A percentile compares a stretch with the other conserved stretches of the same genome.
Evolutionary conservation across 75 land plant species (phyloP).

Genomic region (Azolla pinnata): DNA sequence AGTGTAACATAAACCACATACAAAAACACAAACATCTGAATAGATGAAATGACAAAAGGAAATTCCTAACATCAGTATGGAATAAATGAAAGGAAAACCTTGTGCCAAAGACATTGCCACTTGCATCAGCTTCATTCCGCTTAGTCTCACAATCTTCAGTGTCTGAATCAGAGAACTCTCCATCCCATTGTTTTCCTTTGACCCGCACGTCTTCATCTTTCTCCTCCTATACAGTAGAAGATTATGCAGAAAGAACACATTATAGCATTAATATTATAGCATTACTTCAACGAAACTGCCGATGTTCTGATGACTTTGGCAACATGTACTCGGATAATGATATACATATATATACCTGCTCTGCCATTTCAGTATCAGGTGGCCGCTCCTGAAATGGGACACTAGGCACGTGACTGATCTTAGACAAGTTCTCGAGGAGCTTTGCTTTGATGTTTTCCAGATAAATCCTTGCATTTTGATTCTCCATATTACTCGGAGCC

Average conservation of each 20-base stretch:
- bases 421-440: conserved; percentile 59
- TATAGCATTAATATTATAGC: neutral
- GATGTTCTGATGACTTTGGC: neutral
- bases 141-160: conserved; percentile 35
- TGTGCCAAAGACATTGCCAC: too few species aligned
- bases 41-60: too few species aligned
- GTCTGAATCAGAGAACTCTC: conserved; percentile 51
- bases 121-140: too few species aligned
- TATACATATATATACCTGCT: conserved; percentile 12
- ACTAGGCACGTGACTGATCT: conserved; percentile 57
- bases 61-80: too few species aligned
- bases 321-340: too few species aligned
- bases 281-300: conserved; percentile 25
- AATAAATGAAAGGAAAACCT: too few species aligned
- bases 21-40: too few species aligned
- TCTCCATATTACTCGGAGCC: conserved; percentile 47
- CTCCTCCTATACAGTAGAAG: conserved; percentile 32
- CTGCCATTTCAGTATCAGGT: conserved; percentile 36
- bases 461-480: conserved; percentile 36
- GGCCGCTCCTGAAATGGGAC: conserved; percentile 63
- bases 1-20: too few species aligned
- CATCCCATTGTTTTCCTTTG: conserved; percentile 45
- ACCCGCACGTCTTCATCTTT: conserved; percentile 45
- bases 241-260: neutral
- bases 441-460: conserved; percentile 42